These are phyloP conservation scores for Leccinum boreale DNA, from an alignment of 768 basidiomycete genomes.

Conservation along the genomic window DNA sequence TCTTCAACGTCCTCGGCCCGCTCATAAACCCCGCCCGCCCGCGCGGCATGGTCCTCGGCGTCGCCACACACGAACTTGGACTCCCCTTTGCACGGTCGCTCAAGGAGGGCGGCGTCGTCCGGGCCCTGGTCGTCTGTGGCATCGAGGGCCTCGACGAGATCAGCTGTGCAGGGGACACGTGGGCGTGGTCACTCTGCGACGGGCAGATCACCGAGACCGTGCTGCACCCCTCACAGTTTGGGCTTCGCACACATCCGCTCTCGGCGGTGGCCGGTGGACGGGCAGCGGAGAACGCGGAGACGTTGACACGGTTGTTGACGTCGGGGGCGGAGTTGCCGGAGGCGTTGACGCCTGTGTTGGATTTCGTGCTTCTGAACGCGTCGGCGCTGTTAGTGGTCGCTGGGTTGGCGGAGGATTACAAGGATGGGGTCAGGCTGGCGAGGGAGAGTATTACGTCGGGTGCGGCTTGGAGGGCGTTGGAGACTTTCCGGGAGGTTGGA, in stretches of 20 bases:
- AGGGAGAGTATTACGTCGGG: conserved; percentile 57
- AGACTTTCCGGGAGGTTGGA: conserved; percentile 47
- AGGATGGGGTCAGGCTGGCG: conserved; percentile 70
- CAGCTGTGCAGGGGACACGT: conserved; percentile 87
- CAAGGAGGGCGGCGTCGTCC: conserved; percentile 66
- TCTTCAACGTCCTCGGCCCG: conserved; percentile 95
- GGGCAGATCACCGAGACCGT: conserved; percentile 60
- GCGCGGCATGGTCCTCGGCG: conserved; percentile 86
- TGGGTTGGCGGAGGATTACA: conserved; percentile 66
- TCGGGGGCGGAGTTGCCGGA: conserved; percentile 55
- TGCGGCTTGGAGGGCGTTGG: conserved; percentile 55
- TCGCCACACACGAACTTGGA: conserved; percentile 81
- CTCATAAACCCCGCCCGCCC: conserved; percentile 90
- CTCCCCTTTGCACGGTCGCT: conserved; percentile 76
- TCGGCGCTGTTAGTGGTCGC: conserved; percentile 85
- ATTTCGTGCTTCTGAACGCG: conserved; percentile 91
- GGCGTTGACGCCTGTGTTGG: conserved; percentile 58
- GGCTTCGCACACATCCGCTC: conserved; percentile 68
- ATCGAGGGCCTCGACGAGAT: conserved; percentile 92
- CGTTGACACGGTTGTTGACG: conserved; percentile 61
- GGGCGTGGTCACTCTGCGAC: conserved; percentile 76
- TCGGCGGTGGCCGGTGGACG: conserved; percentile 64
- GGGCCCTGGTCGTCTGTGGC: conserved; percentile 92
- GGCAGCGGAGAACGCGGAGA: conserved; percentile 79
- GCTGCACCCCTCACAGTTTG: conserved; percentile 75